Evolutionary conservation across 306 rosid genomes (phyloP).

Genomic region (Dryas octopetala): DNA sequence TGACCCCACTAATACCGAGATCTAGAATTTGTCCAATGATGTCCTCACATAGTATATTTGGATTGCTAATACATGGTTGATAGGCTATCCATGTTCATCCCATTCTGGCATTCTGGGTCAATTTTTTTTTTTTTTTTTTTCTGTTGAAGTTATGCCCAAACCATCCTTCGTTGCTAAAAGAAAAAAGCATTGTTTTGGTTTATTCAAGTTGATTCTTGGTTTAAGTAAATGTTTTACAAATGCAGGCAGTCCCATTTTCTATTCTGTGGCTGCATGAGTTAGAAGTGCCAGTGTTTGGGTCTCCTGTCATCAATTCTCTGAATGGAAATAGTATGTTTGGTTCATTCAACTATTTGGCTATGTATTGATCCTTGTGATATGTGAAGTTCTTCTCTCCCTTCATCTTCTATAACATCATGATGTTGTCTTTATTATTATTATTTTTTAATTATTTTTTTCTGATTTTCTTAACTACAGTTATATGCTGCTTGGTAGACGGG

Average conservation of each 20-base stretch:
- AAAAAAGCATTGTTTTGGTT: background rate
- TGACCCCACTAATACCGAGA: background rate
- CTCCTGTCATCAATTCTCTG: constrained; percentile 50
- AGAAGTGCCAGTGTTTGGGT: constrained; percentile 83
- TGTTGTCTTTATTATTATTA: background rate
- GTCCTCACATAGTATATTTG: background rate
- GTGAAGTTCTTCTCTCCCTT: constrained; percentile 4
- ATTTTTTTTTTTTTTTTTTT: background rate
- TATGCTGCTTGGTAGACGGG: constrained; percentile 90
- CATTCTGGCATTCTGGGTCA: no score
- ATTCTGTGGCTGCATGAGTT: constrained; percentile 63
- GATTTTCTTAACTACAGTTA: constrained; percentile 45
- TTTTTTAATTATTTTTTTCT: constrained; percentile 6
- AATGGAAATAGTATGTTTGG: constrained; percentile 56
- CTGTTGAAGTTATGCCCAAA: background rate
- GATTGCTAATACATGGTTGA: background rate
- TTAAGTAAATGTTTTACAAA: constrained; percentile 5
- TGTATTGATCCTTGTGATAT: constrained; percentile 16
- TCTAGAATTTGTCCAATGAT: background rate
- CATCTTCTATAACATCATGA: background rate
- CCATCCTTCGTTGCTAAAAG: background rate
- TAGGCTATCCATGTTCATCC: background rate
- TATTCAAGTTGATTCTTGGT: constrained; percentile 1
- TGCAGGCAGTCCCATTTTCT: constrained; percentile 64
- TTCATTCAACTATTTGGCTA: constrained; percentile 20